Conservation (phyloP, 139 green algal species). For the Deuterostichococcus epilithicus region DNA sequence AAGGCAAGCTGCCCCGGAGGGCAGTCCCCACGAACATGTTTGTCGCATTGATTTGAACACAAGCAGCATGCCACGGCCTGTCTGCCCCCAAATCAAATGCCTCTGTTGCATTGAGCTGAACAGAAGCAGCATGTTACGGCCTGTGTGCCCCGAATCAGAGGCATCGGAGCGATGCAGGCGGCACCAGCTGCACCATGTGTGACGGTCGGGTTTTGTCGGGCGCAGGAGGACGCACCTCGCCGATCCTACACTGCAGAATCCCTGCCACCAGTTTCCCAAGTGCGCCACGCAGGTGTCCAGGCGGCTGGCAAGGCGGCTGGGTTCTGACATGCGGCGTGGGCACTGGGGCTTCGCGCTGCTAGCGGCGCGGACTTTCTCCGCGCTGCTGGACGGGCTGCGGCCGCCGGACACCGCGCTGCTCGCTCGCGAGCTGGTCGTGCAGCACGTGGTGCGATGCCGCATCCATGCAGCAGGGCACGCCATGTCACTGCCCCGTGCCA, state of each 20-base stretch:
- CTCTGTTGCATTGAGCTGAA: neutral
- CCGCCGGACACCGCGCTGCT: conserved; percentile 23
- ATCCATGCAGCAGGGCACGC: neutral
- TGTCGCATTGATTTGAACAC: neutral
- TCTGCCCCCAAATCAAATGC: neutral
- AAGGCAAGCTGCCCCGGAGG: conserved; percentile 27
- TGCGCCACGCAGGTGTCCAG: conserved; percentile 36
- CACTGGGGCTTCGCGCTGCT: conserved; percentile 40
- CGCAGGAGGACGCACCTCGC: neutral
- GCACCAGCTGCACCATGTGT: neutral
- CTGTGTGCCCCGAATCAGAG: too few species aligned
- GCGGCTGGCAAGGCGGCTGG: conserved; percentile 35
- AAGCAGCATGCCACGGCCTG: neutral
- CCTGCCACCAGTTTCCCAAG: neutral
- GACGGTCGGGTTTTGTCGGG: too few species aligned
- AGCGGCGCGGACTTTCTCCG: conserved; percentile 32
- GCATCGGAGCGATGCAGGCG: neutral
- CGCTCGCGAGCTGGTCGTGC: conserved; percentile 38
- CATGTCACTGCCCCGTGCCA: neutral
- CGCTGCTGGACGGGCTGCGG: conserved; percentile 25
- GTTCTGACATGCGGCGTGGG: conserved; percentile 28
- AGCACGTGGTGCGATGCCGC: conserved; percentile 11
- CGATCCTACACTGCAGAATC: neutral
- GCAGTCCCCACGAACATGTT: neutral
- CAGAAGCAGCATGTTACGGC: neutral